phyloP scores from a whole-genome alignment of 1,284 basidiomycete species.

The Entoloma clypeatum region DNA sequence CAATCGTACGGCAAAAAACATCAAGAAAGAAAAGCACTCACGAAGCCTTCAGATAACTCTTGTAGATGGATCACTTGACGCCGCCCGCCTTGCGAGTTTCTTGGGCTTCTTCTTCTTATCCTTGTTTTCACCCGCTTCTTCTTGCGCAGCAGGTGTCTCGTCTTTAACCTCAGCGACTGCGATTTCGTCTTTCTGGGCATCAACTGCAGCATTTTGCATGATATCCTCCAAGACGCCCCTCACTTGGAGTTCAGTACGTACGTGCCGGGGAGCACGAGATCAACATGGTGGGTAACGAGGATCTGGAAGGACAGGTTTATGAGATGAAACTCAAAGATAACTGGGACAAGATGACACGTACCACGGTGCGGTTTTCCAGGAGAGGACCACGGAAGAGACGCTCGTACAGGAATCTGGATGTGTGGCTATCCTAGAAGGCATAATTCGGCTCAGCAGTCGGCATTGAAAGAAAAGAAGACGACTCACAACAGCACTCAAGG shows the following conservation, averaged over 20 bases:
- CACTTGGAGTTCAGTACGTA: slow-evolving; percentile 58
- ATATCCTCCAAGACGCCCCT: slow-evolving; percentile 59
- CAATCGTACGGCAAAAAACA: neutral
- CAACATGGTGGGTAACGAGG: slow-evolving; percentile 73
- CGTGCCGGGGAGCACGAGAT: slow-evolving; percentile 66
- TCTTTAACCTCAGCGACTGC: too few species aligned
- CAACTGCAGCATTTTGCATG: slow-evolving; percentile 42
- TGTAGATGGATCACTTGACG: slow-evolving; percentile 79
- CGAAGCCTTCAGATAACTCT: slow-evolving; percentile 73
- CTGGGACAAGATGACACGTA: slow-evolving; percentile 31
- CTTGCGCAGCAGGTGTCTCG: too few species aligned
- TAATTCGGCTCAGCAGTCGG: neutral
- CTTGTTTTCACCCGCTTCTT: slow-evolving; percentile 25
- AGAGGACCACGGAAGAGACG: slow-evolving; percentile 62
- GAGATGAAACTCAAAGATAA: neutral
- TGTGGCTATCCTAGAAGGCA: slow-evolving; percentile 62
- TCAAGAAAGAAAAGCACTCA: slow-evolving; percentile 25
- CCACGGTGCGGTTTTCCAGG: slow-evolving; percentile 63
- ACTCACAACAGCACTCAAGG: slow-evolving; percentile 64
- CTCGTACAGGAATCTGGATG: slow-evolving; percentile 65
- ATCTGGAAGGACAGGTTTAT: slow-evolving; percentile 35
- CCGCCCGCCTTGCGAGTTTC: slow-evolving; percentile 67
- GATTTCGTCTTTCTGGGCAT: slow-evolving; percentile 31
- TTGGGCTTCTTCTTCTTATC: slow-evolving; percentile 49
- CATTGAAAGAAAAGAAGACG: neutral